Conservation (phyloP, 2,329 filamentous ascomycete species). For the Aaosphaeria pasadenensis region DNA sequence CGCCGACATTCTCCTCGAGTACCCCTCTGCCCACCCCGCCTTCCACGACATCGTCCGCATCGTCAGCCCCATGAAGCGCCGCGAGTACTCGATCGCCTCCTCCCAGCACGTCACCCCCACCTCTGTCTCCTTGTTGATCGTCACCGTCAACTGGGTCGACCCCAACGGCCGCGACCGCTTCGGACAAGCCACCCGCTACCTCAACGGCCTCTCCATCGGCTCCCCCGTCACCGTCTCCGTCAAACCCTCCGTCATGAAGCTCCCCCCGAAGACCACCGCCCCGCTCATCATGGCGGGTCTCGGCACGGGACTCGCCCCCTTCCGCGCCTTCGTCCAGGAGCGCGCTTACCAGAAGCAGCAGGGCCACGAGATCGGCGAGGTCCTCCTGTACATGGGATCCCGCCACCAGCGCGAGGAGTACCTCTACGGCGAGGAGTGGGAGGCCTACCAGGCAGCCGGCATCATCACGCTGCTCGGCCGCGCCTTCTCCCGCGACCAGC, state of each 20-base stretch:
- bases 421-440: conserved; percentile 98
- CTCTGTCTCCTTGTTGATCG: conserved; percentile 91
- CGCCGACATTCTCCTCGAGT: conserved; percentile 86
- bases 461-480: conserved; percentile 91
- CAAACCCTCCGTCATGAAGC: conserved; percentile 98
- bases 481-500: conserved; percentile 95
- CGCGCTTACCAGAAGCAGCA: conserved; percentile 97
- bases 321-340: conserved; percentile 98
- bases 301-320: conserved; percentile 97
- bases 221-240: conserved; percentile 84
- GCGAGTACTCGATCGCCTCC: conserved; percentile 98
- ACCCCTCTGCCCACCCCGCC: conserved; percentile 79
- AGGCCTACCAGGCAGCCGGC: conserved; percentile 92
- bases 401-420: conserved; percentile 98
- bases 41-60: conserved; percentile 89
- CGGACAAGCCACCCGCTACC: conserved; percentile 89
- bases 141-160: conserved; percentile 95
- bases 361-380: conserved; percentile 89
- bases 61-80: conserved; percentile 86
- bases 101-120: conserved; percentile 91
- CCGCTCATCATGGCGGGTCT: conserved; percentile 98
- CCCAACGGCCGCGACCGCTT: conserved; percentile 81
- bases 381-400: conserved; percentile 93
- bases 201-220: conserved; percentile 72
- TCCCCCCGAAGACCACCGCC: conserved; percentile 81